These are phyloP conservation scores for Coemansia sp. DNA, from an alignment of 192 early-diverging fungal genomes.

Conservation along the genomic window DNA sequence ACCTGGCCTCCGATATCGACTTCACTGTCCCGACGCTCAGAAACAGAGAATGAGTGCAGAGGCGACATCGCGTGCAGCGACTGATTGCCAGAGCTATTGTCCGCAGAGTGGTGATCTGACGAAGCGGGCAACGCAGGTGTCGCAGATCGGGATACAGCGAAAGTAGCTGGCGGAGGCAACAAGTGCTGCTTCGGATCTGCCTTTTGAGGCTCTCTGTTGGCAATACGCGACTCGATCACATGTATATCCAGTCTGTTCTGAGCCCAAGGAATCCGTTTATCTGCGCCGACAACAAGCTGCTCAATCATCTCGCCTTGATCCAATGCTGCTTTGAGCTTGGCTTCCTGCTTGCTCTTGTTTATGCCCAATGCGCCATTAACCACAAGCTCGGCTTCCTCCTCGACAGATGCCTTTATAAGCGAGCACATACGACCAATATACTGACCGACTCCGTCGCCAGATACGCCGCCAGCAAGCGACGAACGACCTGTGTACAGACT, in stretches of 20 bases:
- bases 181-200: conserved; percentile 6
- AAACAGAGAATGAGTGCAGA: not conserved
- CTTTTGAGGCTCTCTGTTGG: conserved; percentile 29
- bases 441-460: conserved; percentile 45
- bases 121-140: conserved; percentile 3
- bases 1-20: conserved; percentile 10
- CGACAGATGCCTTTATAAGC: conserved; percentile 40
- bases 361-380: conserved; percentile 34
- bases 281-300: conserved; percentile 41
- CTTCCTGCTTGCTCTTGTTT: conserved; percentile 13
- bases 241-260: conserved; percentile 54
- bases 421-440: conserved; percentile 49
- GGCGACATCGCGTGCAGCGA: conserved; percentile 1
- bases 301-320: conserved; percentile 30
- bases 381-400: conserved; percentile 46
- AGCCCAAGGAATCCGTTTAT: conserved; percentile 53
- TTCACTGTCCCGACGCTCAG: conserved; percentile 6
- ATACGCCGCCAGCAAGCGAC: conserved; percentile 45
- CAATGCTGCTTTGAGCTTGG: conserved; percentile 13
- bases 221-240: conserved; percentile 30
- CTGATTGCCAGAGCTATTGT: not conserved
- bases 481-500: conserved; percentile 49
- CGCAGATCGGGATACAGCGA: conserved; percentile 2
- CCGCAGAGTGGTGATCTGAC: not conserved
- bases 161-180: conserved; percentile 4